Evolutionary conservation across 1,284 basidiomycete genomes (phyloP).

Genomic region (Rhizopogon parksii): DNA sequence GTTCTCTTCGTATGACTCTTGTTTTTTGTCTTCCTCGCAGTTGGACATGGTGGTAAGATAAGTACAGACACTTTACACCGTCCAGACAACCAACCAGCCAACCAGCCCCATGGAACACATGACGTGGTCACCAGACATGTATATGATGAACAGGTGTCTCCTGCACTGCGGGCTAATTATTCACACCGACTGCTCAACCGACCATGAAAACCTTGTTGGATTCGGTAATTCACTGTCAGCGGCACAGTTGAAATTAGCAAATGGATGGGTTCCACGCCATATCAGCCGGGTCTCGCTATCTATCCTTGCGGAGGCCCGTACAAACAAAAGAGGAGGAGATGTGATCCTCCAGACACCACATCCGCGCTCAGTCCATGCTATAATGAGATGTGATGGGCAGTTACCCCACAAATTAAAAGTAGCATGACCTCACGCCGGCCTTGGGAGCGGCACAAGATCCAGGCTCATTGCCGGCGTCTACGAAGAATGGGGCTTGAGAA

Average conservation of each 20-base stretch:
- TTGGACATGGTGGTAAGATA: constrained; percentile 13
- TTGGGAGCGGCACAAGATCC: neutral
- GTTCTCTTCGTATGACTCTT: constrained; percentile 7
- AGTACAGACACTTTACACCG: constrained; percentile 1
- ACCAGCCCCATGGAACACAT: neutral
- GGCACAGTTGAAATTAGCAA: neutral
- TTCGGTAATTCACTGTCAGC: neutral
- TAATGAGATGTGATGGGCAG: constrained; percentile 2
- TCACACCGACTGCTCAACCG: neutral
- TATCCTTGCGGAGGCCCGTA: constrained; percentile 7
- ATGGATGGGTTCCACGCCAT: neutral
- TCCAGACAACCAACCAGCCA: neutral
- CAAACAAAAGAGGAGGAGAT: constrained; percentile 2
- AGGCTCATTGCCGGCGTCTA: neutral
- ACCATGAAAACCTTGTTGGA: neutral
- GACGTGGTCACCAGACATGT: neutral
- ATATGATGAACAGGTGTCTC: constrained; percentile 6
- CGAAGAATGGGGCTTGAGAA: neutral
- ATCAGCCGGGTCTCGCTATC: neutral
- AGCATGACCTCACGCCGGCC: neutral
- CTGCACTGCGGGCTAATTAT: neutral
- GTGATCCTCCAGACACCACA: neutral
- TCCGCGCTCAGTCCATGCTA: neutral
- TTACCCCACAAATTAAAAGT: constrained; percentile 1
- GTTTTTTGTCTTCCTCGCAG: constrained; percentile 14